These are phyloP conservation scores for Fusarium veterinarium DNA, from an alignment of 2,329 filamentous ascomycete genomes.

Conservation along the genomic window DNA sequence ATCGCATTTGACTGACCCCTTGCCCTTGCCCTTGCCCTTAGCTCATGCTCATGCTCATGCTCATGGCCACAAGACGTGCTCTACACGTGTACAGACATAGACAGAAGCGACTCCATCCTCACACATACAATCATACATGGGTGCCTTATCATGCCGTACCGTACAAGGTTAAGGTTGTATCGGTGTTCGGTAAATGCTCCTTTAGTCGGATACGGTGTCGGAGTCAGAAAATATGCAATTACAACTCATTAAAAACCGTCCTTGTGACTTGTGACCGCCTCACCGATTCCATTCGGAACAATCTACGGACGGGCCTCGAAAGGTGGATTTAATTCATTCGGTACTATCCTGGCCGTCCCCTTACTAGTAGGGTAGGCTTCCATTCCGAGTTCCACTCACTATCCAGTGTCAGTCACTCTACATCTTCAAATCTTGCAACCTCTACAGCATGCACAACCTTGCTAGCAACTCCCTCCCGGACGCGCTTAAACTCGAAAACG, in stretches of 20 bases:
- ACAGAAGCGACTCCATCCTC: conserved; percentile 17
- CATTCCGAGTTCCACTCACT: conserved; percentile 36
- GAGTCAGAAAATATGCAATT: conserved; percentile 27
- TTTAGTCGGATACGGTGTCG: conserved; percentile 1
- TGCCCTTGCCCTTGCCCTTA: neutral
- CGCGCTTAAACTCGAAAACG: conserved; percentile 20
- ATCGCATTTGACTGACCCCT: neutral
- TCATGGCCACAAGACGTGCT: conserved; percentile 13
- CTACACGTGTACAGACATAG: conserved; percentile 23
- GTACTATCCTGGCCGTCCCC: conserved; percentile 10
- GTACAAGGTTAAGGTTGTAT: conserved; percentile 5
- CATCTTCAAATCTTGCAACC: conserved; percentile 41
- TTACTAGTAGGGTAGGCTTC: conserved; percentile 22
- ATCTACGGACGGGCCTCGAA: conserved; percentile 6
- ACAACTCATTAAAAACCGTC: conserved; percentile 27
- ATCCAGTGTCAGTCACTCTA: conserved; percentile 20
- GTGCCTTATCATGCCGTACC: conserved; percentile 13
- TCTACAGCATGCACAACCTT: conserved; percentile 36
- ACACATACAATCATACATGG: conserved; percentile 8
- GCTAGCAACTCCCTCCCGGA: conserved; percentile 8
- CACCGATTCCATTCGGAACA: conserved; percentile 20
- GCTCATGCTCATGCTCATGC: conserved; percentile 1
- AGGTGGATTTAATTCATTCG: conserved; percentile 21
- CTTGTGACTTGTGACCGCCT: conserved; percentile 30
- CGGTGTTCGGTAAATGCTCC: neutral